Conservation (phyloP, 148 eudicot genomes). For the Agrostemma githago region DNA sequence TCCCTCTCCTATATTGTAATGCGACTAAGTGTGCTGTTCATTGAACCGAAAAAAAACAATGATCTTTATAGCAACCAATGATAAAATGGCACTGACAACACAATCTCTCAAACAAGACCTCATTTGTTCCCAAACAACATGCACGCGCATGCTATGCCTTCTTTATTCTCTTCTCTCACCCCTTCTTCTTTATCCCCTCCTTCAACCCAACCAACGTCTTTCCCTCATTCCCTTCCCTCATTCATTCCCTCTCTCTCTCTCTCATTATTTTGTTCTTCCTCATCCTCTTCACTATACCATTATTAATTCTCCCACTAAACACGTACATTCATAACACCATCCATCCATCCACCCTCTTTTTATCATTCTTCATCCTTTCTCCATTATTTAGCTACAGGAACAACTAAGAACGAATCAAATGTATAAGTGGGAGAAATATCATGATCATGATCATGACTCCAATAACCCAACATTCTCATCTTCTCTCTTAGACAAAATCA, state of each 20-base stretch:
- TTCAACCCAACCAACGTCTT: background rate
- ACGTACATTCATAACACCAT: background rate
- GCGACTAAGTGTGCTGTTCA: too few relatives aligned
- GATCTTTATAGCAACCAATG: constrained; percentile 1
- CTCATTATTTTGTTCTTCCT: constrained; percentile 22
- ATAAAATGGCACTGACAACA: constrained; percentile 13
- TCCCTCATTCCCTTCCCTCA: background rate
- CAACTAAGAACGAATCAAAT: background rate
- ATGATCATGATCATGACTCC: constrained; percentile 20
- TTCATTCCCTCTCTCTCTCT: constrained; percentile 9
- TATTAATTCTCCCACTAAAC: constrained; percentile 12
- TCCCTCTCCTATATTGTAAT: too few relatives aligned
- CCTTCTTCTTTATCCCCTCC: background rate
- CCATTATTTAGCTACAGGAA: constrained; percentile 11
- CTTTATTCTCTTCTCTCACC: constrained; percentile 23
- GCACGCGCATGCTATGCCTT: constrained; percentile 32
- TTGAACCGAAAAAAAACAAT: too few relatives aligned
- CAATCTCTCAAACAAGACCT: background rate
- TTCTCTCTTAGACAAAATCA: constrained; percentile 59
- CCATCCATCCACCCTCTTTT: constrained; percentile 6
- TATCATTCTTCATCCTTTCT: constrained; percentile 1
- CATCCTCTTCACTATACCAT: constrained; percentile 14
- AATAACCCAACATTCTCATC: constrained; percentile 64
- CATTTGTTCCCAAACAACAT: constrained; percentile 16
- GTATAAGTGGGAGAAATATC: constrained; percentile 32